Evolutionary conservation across 208 protist species (phyloP), one percentile per base, ranked within the genome.

Genomic region (Vickermania spadyakhi): DNA sequence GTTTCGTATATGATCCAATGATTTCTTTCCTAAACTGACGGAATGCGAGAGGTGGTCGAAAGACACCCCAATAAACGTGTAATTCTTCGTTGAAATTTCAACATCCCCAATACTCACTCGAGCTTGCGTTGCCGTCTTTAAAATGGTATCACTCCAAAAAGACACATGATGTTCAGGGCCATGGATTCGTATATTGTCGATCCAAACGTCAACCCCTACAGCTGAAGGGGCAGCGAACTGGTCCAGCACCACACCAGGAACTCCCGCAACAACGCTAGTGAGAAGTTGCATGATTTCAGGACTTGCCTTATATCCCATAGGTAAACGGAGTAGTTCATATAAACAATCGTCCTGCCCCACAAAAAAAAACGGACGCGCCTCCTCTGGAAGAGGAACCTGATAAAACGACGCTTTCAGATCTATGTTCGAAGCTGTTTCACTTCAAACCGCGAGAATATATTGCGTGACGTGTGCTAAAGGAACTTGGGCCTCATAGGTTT

Each of bases 231-330:
- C 51, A 5, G 51, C 51, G 21, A 26, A 27, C 51, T 55, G 5
- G 13, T 11, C n/a, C 11, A 11, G 51, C 7, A 55, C 51, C 51
- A 55, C 25, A 5, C 21, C 13, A 5, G 5, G 51, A 28, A 28
- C 21, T 11, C 51, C 51, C 5, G 51, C 51, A 11, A 55, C 5
- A 7, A 23, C 51, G 13, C n/a, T 28, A 7, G 51, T 26, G 13
- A 55, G 7, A 11, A 55, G 7, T 55, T 55, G 51, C 51, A 55
- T 55, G 21, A 55, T 55, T 22, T 55, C 51, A 5, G 51, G 51
- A 22, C 51, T 55, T 11, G 51, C 51, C 21, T 27, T 18, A 22
- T 55, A 55, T 5, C 51, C 51, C 51, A 55, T 55, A 7, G 51
- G 51, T 23, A 55, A 22, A 28, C 51, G 51, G 51, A 11, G 26